A percentile compares a stretch with the other conserved stretches of the same genome.
These are phyloP conservation scores for Kluyveromyces wickerhamii DNA, from an alignment of 805 yeast genomes.

Conservation along the genomic window DNA sequence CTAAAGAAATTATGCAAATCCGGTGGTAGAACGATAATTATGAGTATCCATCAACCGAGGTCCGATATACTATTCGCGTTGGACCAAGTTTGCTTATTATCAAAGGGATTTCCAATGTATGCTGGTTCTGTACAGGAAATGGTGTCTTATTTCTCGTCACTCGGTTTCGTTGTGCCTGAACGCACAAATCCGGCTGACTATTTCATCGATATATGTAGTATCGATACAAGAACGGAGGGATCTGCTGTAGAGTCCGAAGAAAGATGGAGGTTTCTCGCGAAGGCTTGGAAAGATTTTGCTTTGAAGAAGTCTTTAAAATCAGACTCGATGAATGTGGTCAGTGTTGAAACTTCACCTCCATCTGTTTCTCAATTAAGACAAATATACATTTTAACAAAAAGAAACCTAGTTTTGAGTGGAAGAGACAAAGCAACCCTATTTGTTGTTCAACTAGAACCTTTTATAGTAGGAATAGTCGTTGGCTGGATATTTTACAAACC, in stretches of 20 bases:
- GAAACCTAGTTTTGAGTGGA: constrained; percentile 39
- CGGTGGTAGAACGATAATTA: constrained; percentile 61
- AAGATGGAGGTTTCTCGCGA: constrained; percentile 31
- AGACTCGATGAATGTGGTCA: constrained; percentile 16
- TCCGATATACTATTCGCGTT: constrained; percentile 64
- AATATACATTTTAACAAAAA: constrained; percentile 34
- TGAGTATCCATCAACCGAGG: constrained; percentile 81
- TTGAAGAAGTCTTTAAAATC: constrained; percentile 1
- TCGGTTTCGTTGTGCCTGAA: constrained; percentile 40
- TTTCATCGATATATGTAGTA: constrained; percentile 48
- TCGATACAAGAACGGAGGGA: constrained; percentile 39
- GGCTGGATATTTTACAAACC: constrained; percentile 78
- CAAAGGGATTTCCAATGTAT: constrained; percentile 51
- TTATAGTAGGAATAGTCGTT: constrained; percentile 47
- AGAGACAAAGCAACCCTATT: constrained; percentile 45
- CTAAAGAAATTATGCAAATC: constrained; percentile 47
- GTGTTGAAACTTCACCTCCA: constrained; percentile 20
- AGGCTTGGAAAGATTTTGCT: constrained; percentile 30
- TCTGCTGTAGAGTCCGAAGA: constrained; percentile 29
- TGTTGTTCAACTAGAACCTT: constrained; percentile 38
- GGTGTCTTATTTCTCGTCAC: constrained; percentile 39
- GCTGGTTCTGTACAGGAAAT: constrained; percentile 40
- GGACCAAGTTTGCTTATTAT: constrained; percentile 59
- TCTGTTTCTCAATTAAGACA: constrained; percentile 38
- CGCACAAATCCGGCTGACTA: constrained; percentile 56